Conservation (phyloP, 495 filamentous ascomycete genomes). For the Acidomyces sp. region DNA sequence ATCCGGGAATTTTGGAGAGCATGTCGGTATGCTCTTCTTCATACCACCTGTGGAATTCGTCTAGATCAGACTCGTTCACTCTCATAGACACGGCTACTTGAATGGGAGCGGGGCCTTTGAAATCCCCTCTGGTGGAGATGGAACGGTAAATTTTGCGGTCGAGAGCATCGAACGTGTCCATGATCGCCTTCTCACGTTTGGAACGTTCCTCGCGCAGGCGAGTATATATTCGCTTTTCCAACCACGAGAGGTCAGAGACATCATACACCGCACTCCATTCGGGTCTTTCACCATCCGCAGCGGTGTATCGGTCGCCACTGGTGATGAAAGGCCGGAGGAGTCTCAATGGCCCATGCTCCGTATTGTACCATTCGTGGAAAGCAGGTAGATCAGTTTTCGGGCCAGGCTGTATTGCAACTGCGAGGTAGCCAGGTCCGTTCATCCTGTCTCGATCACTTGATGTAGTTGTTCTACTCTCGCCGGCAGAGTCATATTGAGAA, state of each 20-base stretch:
- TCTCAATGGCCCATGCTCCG: slow-evolving; percentile 69
- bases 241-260: slow-evolving; percentile 55
- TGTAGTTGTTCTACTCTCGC: neutral
- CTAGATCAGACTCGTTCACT: slow-evolving; percentile 37
- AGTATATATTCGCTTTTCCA: slow-evolving; percentile 54
- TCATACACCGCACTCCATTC: slow-evolving; percentile 72
- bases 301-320: slow-evolving; percentile 68
- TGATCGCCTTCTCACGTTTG: slow-evolving; percentile 58
- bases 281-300: slow-evolving; percentile 44
- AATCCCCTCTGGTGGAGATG: slow-evolving; percentile 32
- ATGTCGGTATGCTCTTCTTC: slow-evolving; percentile 57
- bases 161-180: slow-evolving; percentile 55
- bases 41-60: slow-evolving; percentile 53
- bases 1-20: slow-evolving; percentile 60
- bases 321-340: slow-evolving; percentile 57
- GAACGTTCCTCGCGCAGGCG: slow-evolving; percentile 55
- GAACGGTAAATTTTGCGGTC: slow-evolving; percentile 56
- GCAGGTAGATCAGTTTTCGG: slow-evolving; percentile 28
- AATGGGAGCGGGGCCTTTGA: slow-evolving; percentile 41
- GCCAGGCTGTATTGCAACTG: slow-evolving; percentile 17
- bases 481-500: neutral
- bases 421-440: slow-evolving; percentile 20
- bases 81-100: slow-evolving; percentile 48
- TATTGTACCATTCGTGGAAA: slow-evolving; percentile 87
- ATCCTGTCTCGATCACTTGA: slow-evolving; percentile 8